Conservation (phyloP, 148 eudicot genomes). For the Nyssa sinensis region DNA sequence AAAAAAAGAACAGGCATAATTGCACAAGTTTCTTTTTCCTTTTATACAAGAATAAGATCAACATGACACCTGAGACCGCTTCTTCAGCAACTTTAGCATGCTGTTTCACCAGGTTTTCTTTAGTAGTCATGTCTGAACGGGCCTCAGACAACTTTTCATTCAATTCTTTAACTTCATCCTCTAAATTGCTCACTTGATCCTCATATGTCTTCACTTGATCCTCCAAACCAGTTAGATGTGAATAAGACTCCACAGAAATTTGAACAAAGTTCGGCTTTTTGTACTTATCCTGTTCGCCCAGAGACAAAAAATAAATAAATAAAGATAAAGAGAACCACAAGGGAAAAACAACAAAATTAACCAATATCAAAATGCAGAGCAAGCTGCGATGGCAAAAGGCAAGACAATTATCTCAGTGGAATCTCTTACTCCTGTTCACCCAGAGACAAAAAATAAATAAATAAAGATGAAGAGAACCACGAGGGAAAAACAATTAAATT, state of each 20-base stretch:
- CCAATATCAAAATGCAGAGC: background rate
- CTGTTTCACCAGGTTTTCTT: constrained; percentile 86
- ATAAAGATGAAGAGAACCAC: no score
- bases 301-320: background rate
- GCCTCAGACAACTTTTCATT: constrained; percentile 74
- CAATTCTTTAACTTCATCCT: constrained; percentile 59
- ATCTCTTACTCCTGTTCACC: background rate
- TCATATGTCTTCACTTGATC: constrained; percentile 58
- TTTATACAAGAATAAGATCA: constrained; percentile 1
- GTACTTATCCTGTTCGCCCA: constrained; percentile 42
- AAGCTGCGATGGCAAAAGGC: background rate
- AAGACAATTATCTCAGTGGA: background rate
- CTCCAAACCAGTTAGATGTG: constrained; percentile 80
- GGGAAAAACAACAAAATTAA: background rate
- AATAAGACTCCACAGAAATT: constrained; percentile 79
- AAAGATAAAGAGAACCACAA: background rate
- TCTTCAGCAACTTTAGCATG: constrained; percentile 98
- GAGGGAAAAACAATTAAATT: no score
- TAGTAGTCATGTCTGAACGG: constrained; percentile 58
- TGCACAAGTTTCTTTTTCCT: background rate
- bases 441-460: no score
- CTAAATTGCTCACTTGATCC: constrained; percentile 58
- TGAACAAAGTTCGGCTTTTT: constrained; percentile 86
- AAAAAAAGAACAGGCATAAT: background rate
- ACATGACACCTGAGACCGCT: constrained; percentile 78